A percentile compares a stretch with the other conserved stretches of the same genome.
These are phyloP conservation scores for Xerocomus nothofagi DNA, from an alignment of 1,284 basidiomycete genomes.

Conservation along the genomic window DNA sequence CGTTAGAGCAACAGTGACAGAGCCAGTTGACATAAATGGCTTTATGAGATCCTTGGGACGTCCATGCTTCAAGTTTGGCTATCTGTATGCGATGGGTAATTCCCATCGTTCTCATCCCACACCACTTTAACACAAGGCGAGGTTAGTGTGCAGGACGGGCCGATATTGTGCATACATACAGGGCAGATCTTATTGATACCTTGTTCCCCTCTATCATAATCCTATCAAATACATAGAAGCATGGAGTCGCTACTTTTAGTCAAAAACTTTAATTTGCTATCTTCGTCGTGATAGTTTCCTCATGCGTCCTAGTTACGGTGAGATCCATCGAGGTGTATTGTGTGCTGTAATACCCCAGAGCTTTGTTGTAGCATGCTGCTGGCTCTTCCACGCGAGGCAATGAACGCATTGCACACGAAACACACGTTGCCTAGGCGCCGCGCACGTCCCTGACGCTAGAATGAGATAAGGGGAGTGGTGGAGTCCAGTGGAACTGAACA, in stretches of 20 bases:
- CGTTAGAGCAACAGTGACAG: background rate
- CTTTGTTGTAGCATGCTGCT: slow-evolving; percentile 8
- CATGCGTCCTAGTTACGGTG: slow-evolving; percentile 24
- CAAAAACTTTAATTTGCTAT: slow-evolving; percentile 33
- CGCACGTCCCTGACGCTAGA: slow-evolving; percentile 1
- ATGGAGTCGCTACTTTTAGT: slow-evolving; percentile 27
- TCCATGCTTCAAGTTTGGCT: background rate
- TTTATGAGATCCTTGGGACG: background rate
- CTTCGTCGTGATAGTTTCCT: slow-evolving; percentile 23
- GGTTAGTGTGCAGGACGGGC: slow-evolving; percentile 4
- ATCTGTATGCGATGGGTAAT: slow-evolving; percentile 4
- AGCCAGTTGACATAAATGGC: background rate
- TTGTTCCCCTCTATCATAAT: slow-evolving; percentile 17
- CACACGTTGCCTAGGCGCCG: slow-evolving; percentile 20
- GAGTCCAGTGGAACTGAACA: background rate
- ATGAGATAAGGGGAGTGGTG: background rate
- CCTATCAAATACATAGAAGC: slow-evolving; percentile 28
- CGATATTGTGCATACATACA: slow-evolving; percentile 8
- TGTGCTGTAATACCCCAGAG: slow-evolving; percentile 21
- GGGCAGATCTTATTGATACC: slow-evolving; percentile 27
- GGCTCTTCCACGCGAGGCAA: slow-evolving; percentile 7
- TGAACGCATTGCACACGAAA: slow-evolving; percentile 13
- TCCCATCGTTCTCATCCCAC: background rate
- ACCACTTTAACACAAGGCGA: slow-evolving; percentile 1
- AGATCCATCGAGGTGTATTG: slow-evolving; percentile 12